Percentiles rank a stretch among this genome's conserved stretches.
Evolutionary conservation across 257 asterid species (phyloP).

Genomic region (Rehmannia glutinosa): DNA sequence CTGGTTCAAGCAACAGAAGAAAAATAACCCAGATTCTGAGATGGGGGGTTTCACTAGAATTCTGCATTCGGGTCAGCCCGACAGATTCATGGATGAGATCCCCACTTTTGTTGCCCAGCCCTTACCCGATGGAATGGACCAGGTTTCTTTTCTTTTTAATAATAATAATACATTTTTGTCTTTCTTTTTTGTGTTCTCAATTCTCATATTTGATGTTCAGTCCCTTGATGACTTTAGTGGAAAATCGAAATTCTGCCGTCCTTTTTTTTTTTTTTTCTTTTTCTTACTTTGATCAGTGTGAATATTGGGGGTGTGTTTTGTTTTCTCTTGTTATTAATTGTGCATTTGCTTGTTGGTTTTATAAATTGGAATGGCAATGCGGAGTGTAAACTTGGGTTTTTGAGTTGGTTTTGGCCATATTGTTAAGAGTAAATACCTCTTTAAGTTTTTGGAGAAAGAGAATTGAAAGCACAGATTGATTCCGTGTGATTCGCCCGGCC

Average conservation of each 20-base stretch:
- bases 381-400: too few relatives aligned
- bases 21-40: conserved; percentile 45
- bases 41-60: conserved; percentile 97
- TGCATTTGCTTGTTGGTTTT: background rate
- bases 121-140: conserved; percentile 87
- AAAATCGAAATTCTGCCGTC: background rate
- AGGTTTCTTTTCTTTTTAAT: too few relatives aligned
- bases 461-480: background rate
- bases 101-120: conserved; percentile 95
- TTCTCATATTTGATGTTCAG: too few relatives aligned
- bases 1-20: conserved; percentile 82
- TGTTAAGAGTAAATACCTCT: background rate
- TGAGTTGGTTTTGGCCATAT: too few relatives aligned
- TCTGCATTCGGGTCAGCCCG: conserved; percentile 72
- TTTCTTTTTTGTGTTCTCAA: too few relatives aligned
- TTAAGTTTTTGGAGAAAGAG: background rate
- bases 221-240: too few relatives aligned
- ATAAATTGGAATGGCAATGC: too few relatives aligned
- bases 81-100: conserved; percentile 85
- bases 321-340: too few relatives aligned
- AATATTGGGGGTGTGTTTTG: too few relatives aligned
- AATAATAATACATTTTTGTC: too few relatives aligned
- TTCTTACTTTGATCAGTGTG: too few relatives aligned
- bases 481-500: too few relatives aligned
- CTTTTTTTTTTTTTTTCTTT: background rate